These are phyloP conservation scores for Scedosporium dehoogii DNA, from an alignment of 2,329 filamentous ascomycete genomes.

Conservation along the genomic window DNA sequence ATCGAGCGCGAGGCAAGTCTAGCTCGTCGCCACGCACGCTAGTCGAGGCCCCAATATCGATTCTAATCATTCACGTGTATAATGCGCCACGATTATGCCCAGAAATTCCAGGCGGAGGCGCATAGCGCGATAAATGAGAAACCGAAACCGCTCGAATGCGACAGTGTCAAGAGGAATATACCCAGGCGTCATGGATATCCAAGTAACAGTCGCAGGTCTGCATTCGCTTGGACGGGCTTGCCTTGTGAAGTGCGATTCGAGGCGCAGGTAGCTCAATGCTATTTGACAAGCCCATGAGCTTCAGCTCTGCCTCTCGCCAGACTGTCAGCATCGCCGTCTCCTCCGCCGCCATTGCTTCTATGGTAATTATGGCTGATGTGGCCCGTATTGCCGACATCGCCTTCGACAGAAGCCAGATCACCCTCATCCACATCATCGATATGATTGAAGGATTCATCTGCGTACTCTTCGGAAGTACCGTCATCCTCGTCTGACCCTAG, in stretches of 20 bases:
- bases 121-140: no score
- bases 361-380: neutral
- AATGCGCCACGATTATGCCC: no score
- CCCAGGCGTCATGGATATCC: no score
- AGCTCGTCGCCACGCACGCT: no score
- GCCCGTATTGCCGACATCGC: neutral
- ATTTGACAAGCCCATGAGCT: neutral
- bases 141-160: no score
- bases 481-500: conserved; percentile 2
- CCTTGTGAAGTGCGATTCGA: neutral
- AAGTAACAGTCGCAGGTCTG: no score
- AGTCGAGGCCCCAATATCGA: no score
- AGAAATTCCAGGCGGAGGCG: no score
- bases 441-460: conserved; percentile 4
- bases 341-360: neutral
- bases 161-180: no score
- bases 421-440: conserved; percentile 4
- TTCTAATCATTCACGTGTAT: no score
- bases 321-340: neutral
- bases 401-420: neutral
- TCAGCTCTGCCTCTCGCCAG: neutral
- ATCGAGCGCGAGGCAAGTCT: no score
- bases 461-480: conserved; percentile 4
- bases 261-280: neutral
- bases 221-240: no score